Evolutionary conservation across 208 protist species (phyloP).

Genomic region (Trypanosoma mega): DNA sequence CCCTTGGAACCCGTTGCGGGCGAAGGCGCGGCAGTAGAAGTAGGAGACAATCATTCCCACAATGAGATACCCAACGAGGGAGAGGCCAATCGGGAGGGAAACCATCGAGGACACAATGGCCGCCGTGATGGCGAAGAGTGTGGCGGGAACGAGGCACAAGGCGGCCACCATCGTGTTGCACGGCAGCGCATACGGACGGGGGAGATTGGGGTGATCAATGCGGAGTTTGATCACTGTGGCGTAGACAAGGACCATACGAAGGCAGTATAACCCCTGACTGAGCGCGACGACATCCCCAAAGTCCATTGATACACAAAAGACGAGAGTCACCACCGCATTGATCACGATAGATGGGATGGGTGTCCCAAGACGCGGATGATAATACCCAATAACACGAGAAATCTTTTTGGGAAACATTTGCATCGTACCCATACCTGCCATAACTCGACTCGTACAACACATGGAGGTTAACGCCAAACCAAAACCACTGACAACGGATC

Average conservation of each 20-base stretch:
- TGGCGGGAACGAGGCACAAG: constrained; percentile 54
- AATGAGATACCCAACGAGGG: constrained; percentile 56
- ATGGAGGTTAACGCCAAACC: constrained; percentile 83
- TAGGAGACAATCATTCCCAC: constrained; percentile 53
- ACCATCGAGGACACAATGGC: constrained; percentile 64
- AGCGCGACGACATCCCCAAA: constrained; percentile 78
- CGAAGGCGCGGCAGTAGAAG: constrained; percentile 74
- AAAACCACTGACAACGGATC: constrained; percentile 65
- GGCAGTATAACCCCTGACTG: constrained; percentile 77
- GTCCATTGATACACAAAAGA: constrained; percentile 67
- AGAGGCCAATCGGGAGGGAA: constrained; percentile 57
- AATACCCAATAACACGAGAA: constrained; percentile 78
- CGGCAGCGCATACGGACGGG: constrained; percentile 70
- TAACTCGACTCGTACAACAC: constrained; percentile 81
- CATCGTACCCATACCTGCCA: constrained; percentile 85
- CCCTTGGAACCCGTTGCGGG: constrained; percentile 74
- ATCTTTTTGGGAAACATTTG: constrained; percentile 80
- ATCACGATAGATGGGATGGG: constrained; percentile 76
- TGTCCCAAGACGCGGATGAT: constrained; percentile 78
- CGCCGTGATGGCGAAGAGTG: constrained; percentile 61
- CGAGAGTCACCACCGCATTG: constrained; percentile 57
- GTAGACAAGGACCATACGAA: constrained; percentile 82
- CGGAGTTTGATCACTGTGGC: constrained; percentile 66
- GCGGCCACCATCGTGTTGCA: constrained; percentile 59
- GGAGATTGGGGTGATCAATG: constrained; percentile 70